Base-by-base conservation (phyloP, 2,329 filamentous ascomycete species). In the Aspergillus sclerotialis region DNA sequence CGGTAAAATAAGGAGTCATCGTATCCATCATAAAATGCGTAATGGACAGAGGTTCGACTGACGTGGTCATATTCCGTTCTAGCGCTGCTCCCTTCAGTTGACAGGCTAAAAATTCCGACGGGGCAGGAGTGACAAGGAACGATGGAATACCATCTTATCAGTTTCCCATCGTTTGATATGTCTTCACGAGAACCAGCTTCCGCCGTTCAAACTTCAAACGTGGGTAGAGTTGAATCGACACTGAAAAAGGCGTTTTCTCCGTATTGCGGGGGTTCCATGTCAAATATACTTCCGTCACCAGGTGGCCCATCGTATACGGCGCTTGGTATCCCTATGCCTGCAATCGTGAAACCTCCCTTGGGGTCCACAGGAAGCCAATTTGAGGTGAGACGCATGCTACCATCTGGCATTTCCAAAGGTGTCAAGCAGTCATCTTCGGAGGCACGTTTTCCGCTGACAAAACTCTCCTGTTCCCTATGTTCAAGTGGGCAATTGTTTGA, bases 331-430 rank as follows among this genome's bases (percentile, higher is more conserved):
- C 32, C 5, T 25, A 14, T 17, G 16, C 12, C 26, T 14, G 11
- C 43, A 30, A 58, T 55, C 4, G 52, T 56, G 24, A 55, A 53
- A 2, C 49, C 53, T 4, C 46, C 53, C 17, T 45, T 37, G 1
- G 52, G 45, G 29, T 57, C 53, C 5, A 57, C 53, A 3, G 53
- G 53, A 2, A 57, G 37, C 55, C 55, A 58, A 32, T 58, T 58
- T 7, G 48, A 37, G 3, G 52, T 55, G 24, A 50, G 39, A 14
- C 55, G 53, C 7, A 48, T 56, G 18, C 42, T 50, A 1, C 55
- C 55, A 32, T 58, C 55, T 3, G 55, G 55, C 55, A 58, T 58
- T 35, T 58, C 53, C 15, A 58, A 43, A 7, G 48, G 49, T 16
- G 46, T 52, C 5, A 50, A 38, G 13, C 11, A 39, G 1, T 45